Evolutionary conservation across 371 early-diverging fungal species (phyloP), one percentile per base, ranked within the genome.

Genomic region (Encephalitozoon intestinalis): DNA sequence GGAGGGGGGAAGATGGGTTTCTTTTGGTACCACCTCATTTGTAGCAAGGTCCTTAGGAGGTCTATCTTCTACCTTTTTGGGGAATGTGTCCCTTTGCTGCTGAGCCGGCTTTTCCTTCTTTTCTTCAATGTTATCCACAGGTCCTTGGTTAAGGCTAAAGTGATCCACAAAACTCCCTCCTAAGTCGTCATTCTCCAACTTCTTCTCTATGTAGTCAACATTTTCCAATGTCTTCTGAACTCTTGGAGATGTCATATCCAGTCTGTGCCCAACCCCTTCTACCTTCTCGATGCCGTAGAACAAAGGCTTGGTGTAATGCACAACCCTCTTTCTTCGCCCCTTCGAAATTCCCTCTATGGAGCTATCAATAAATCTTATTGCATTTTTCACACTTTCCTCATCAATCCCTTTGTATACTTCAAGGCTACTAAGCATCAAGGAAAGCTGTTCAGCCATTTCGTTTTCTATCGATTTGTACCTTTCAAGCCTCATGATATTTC

Each of bases 301-400:
- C 39, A 69, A 26, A 39, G 70, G 70, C 18, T 40, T 69, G 7
- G 39, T 37, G 25, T 40, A 37, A n/a, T 52, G 51, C 3, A 39
- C 53, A 12, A 40, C 40, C 58, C 37, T 58, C 21, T 12, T 31
- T 34, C 58, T 37, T 28, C 37, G 34, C 12, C 37, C 21, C n/a
- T 30, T 31, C 3, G n/a, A 30, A 30, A 58, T 58, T 1, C 21
- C 8, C 12, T 69, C 53, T 31, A 69, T 69, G 3, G 40, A 40
- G 21, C 37, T 69, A 41, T 69, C 70, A 69, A 53, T 39, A 25
- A 53, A 69, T 25, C 52, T 69, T 21, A 69, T 41, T 34, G 53
- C 53, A 30, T 51, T 51, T 53, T 40, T 69, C 34, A 69, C 37
- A 41, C 40, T 52, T 21, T 49, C 50, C 25, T 31, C 37, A 43